phyloP scores from a whole-genome alignment of 2,329 filamentous ascomycete species.

The Aureobasidium subglaciale region DNA sequence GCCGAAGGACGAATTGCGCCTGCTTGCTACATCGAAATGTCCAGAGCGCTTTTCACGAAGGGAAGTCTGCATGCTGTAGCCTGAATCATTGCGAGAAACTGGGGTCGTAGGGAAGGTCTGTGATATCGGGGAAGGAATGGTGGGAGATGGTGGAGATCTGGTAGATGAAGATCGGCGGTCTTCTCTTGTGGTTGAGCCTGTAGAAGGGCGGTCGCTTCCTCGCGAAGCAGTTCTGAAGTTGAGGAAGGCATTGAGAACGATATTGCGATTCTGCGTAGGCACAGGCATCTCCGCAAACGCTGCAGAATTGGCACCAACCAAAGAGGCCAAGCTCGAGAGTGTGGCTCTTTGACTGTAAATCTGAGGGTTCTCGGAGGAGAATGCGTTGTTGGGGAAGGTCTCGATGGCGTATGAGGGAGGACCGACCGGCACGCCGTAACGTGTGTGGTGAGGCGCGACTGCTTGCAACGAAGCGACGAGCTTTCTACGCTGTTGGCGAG shows the following conservation, averaged over 20 bases:
- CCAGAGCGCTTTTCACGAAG: conserved; percentile 90
- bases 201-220: conserved; percentile 66
- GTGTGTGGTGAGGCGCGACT: conserved; percentile 81
- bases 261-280: conserved; percentile 45
- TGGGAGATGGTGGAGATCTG: conserved; percentile 51
- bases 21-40: conserved; percentile 67
- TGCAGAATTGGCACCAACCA: conserved; percentile 82
- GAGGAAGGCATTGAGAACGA: conserved; percentile 87
- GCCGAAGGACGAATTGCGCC: conserved; percentile 84
- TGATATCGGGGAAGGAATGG: conserved; percentile 76
- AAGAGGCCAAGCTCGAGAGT: conserved; percentile 69
- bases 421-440: conserved; percentile 78
- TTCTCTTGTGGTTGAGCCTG: conserved; percentile 50
- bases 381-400: conserved; percentile 83
- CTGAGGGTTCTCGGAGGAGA: conserved; percentile 75
- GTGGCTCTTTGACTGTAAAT: conserved; percentile 68
- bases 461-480: conserved; percentile 79
- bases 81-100: conserved; percentile 84
- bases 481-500: conserved; percentile 84
- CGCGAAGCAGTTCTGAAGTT: conserved; percentile 61
- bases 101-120: conserved; percentile 70
- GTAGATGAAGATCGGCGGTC: conserved; percentile 27
- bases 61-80: conserved; percentile 76
- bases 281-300: conserved; percentile 58
- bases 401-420: conserved; percentile 90